Evolutionary conservation across 2,329 filamentous ascomycete genomes (phyloP).

Genomic region (Epichloe uncinata): DNA sequence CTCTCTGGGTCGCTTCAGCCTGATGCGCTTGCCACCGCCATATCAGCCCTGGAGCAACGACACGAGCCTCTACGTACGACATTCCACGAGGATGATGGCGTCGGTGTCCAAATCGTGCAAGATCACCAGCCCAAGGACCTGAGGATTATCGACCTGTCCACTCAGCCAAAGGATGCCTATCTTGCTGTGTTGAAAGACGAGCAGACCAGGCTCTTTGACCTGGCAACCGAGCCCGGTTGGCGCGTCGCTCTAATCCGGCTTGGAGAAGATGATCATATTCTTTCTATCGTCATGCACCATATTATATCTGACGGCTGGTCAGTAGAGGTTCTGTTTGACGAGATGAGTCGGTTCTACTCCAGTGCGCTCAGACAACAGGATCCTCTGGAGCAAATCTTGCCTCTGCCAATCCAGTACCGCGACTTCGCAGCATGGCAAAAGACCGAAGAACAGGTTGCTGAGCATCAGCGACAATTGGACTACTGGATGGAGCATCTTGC

Average conservation of each 20-base stretch:
- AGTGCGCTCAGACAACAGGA: conserved; percentile 5
- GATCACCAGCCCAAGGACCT: no score
- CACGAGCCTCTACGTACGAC: no score
- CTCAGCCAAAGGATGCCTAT: no score
- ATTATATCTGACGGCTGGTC: conserved; percentile 16
- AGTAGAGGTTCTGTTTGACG: conserved; percentile 6
- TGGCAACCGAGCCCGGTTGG: background rate
- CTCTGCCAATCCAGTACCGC: conserved; percentile 7
- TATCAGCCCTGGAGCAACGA: no score
- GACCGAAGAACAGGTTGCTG: conserved; percentile 3
- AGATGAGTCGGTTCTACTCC: conserved; percentile 6
- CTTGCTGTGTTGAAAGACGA: no score
- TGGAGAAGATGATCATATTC: background rate
- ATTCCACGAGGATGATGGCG: no score
- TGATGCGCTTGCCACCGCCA: no score
- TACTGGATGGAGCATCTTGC: conserved; percentile 13
- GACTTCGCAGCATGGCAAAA: conserved; percentile 15
- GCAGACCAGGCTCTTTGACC: no score
- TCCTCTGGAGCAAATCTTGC: conserved; percentile 5
- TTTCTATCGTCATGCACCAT: conserved; percentile 10
- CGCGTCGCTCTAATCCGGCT: background rate
- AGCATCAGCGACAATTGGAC: conserved; percentile 11
- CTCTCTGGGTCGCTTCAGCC: no score
- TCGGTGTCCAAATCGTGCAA: no score
- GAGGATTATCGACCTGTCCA: no score